phyloP scores from a whole-genome alignment of 2,329 filamentous ascomycete genomes.

The Chaetomium sp. region DNA sequence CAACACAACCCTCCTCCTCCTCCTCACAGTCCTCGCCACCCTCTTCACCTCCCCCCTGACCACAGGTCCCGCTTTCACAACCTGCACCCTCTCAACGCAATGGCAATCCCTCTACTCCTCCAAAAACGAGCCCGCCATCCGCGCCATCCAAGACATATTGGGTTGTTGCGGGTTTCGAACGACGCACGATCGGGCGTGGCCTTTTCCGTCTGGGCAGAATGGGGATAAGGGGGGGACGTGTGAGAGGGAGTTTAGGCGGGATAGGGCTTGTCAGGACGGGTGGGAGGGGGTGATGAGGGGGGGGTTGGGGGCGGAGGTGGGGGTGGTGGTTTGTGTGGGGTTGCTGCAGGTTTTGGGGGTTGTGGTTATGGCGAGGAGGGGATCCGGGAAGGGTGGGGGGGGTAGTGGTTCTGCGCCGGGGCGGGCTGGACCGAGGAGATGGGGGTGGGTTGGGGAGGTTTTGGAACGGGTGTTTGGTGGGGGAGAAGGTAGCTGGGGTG shows the following conservation, averaged over 20 bases:
- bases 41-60: constrained; percentile 38
- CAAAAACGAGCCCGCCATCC: constrained; percentile 46
- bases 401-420: too few relatives aligned
- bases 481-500: not conserved
- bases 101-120: constrained; percentile 50
- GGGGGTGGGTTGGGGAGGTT: not conserved
- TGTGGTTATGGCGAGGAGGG: not conserved
- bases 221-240: not conserved
- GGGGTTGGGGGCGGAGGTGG: constrained; percentile 9
- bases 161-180: constrained; percentile 60
- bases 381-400: not conserved
- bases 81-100: constrained; percentile 47
- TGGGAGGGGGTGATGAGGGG: constrained; percentile 13
- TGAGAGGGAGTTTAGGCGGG: constrained; percentile 10
- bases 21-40: constrained; percentile 33
- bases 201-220: constrained; percentile 39
- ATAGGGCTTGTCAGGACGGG: not conserved
- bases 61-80: constrained; percentile 30
- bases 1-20: constrained; percentile 25
- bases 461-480: not conserved
- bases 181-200: constrained; percentile 54
- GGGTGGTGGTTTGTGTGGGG: constrained; percentile 9
- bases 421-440: not conserved
- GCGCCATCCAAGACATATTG: constrained; percentile 57
- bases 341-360: constrained; percentile 12